phyloP scores from a whole-genome alignment of 805 yeast genomes.

The Wickerhamomyces chaumierensis region DNA sequence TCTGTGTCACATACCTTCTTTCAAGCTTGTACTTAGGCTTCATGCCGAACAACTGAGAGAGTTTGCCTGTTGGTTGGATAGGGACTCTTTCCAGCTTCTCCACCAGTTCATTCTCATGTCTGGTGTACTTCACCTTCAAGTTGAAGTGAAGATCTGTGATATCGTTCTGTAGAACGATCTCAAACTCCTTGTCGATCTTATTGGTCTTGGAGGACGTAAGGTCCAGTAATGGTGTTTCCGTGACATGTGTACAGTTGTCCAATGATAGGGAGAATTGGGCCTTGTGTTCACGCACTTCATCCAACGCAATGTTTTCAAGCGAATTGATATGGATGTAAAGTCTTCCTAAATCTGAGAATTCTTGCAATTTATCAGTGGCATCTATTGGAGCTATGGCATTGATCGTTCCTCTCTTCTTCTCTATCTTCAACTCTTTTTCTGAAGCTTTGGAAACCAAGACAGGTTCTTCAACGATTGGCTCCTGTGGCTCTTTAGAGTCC shows the following conservation, averaged over 20 bases:
- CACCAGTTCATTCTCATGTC: constrained; percentile 32
- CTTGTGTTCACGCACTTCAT: constrained; percentile 30
- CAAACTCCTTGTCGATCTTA: constrained; percentile 64
- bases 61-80: constrained; percentile 28
- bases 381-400: background rate
- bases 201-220: constrained; percentile 18
- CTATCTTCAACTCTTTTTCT: background rate
- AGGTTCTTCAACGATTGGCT: too few species aligned
- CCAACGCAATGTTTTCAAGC: constrained; percentile 32
- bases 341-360: constrained; percentile 29
- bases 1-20: constrained; percentile 37
- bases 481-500: too few species aligned
- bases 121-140: constrained; percentile 50
- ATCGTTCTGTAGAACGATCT: constrained; percentile 46
- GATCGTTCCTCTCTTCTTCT: background rate
- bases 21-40: constrained; percentile 25
- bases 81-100: constrained; percentile 53
- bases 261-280: constrained; percentile 33
- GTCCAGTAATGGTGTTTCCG: constrained; percentile 44
- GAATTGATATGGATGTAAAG: constrained; percentile 35
- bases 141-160: constrained; percentile 59
- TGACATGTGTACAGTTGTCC: constrained; percentile 77
- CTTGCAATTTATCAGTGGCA: background rate
- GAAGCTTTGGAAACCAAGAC: too few species aligned
- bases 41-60: constrained; percentile 34